phyloP scores from a whole-genome alignment of 495 filamentous ascomycete genomes.

The Penicillium flavigenum region DNA sequence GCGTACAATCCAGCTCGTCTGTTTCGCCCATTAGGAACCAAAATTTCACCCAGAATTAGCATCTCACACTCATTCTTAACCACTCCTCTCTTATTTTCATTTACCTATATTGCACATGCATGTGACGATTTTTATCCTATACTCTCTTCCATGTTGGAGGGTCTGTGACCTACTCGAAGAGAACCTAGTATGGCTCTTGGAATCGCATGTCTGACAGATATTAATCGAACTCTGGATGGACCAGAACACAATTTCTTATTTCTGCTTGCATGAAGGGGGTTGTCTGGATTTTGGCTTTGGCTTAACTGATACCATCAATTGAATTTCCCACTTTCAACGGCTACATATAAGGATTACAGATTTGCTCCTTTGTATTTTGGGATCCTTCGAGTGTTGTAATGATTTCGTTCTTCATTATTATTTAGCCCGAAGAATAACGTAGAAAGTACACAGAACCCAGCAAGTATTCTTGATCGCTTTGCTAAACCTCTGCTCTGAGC shows the following conservation, averaged over 20 bases:
- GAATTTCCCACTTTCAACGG: conserved; percentile 12
- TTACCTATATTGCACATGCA: conserved; percentile 20
- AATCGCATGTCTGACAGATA: conserved; percentile 12
- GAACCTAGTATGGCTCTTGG: not conserved
- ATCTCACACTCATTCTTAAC: conserved; percentile 9
- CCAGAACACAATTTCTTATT: conserved; percentile 11
- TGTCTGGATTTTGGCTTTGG: conserved; percentile 21
- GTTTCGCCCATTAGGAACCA: conserved; percentile 21
- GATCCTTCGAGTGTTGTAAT: not conserved
- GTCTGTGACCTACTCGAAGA: conserved; percentile 13
- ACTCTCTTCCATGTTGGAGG: conserved; percentile 5
- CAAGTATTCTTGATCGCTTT: not conserved
- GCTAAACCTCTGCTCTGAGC: not conserved
- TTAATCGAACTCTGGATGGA: conserved; percentile 11
- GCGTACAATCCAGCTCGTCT: conserved; percentile 24
- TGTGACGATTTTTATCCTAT: conserved; percentile 12
- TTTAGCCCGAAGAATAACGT: not conserved
- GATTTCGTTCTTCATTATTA: not conserved
- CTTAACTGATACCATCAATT: conserved; percentile 33
- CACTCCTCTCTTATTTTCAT: conserved; percentile 18
- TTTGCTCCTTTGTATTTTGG: not conserved
- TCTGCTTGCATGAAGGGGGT: conserved; percentile 24
- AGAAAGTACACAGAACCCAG: not conserved
- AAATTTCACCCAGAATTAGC: conserved; percentile 16
- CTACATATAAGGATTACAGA: not conserved